Evolutionary conservation across 768 basidiomycete genomes (phyloP).

Genomic region (Butyriboletus loyo): DNA sequence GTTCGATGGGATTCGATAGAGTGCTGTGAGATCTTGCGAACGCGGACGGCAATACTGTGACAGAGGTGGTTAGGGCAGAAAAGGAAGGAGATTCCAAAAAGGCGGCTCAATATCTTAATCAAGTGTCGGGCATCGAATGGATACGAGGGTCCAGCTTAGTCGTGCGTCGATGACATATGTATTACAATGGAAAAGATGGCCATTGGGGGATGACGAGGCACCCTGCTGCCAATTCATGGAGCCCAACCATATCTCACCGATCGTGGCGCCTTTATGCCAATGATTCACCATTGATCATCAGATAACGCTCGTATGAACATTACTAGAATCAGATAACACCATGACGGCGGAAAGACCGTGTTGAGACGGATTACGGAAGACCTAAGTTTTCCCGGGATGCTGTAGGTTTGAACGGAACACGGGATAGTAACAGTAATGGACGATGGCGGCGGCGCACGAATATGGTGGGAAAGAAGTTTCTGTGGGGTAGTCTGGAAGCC

Average conservation of each 20-base stretch:
- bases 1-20: not conserved
- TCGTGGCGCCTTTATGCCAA: not conserved
- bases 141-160: not conserved
- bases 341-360: not conserved
- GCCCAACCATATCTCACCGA: not conserved
- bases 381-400: not conserved
- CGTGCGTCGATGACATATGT: not conserved
- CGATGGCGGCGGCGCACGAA: slow-evolving; percentile 4
- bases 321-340: slow-evolving; percentile 3
- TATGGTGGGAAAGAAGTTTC: slow-evolving; percentile 11
- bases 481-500: not conserved
- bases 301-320: slow-evolving; percentile 6
- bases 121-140: not conserved
- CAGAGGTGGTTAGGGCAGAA: slow-evolving; percentile 3
- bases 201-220: not conserved
- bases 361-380: slow-evolving; percentile 4
- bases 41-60: not conserved
- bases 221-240: not conserved
- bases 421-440: not conserved
- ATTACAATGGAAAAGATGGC: slow-evolving; percentile 5
- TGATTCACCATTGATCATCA: slow-evolving; percentile 12
- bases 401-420: slow-evolving; percentile 3
- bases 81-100: slow-evolving; percentile 1
- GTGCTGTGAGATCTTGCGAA: not conserved
- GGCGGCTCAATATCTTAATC: not conserved